These are phyloP conservation scores for Geranomyces michiganensis DNA, from an alignment of 192 early-diverging fungal species.

Conservation along the genomic window DNA sequence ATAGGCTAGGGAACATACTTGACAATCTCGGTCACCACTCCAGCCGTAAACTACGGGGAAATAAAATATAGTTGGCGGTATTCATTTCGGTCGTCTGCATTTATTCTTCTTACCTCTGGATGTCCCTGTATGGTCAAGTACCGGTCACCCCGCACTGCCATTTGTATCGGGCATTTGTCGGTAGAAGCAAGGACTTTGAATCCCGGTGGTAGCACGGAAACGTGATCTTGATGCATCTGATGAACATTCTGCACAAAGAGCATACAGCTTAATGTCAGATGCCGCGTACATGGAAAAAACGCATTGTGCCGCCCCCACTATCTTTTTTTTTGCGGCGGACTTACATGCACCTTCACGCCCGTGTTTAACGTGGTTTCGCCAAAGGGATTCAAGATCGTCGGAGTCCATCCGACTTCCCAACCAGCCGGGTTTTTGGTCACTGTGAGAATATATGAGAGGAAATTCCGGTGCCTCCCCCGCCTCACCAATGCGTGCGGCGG, in stretches of 20 bases:
- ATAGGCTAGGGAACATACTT: too few species aligned
- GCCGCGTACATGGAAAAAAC: neutral
- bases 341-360: constrained; percentile 7
- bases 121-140: constrained; percentile 72
- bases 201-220: constrained; percentile 59
- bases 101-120: constrained; percentile 72
- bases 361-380: constrained; percentile 33
- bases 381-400: constrained; percentile 29
- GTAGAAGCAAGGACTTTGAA: constrained; percentile 64
- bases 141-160: constrained; percentile 57
- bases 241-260: constrained; percentile 12
- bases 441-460: too few species aligned
- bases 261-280: neutral
- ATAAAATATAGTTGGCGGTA: too few species aligned
- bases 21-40: constrained; percentile 31
- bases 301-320: neutral
- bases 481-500: too few species aligned
- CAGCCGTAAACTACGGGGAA: constrained; percentile 26
- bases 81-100: too few species aligned
- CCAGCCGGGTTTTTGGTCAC: constrained; percentile 60
- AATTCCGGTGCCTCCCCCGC: too few species aligned
- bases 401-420: constrained; percentile 69
- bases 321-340: neutral
- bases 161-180: constrained; percentile 59
- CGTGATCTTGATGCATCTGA: constrained; percentile 58